Conservation (phyloP, 495 filamentous ascomycete genomes). For the Daldinia vernicosa region DNA sequence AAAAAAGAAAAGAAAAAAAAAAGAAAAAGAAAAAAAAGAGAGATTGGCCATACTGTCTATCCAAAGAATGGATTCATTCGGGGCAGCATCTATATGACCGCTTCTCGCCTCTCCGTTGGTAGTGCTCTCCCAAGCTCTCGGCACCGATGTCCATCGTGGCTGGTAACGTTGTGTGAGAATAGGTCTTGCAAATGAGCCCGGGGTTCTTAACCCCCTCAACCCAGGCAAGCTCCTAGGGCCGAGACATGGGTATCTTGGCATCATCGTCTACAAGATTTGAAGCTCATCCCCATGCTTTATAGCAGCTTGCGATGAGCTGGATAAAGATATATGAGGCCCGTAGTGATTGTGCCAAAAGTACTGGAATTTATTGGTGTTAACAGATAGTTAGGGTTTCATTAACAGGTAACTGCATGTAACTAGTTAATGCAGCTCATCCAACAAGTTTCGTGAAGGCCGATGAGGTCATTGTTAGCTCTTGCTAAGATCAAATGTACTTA, state of each 20-base stretch:
- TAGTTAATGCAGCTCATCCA: conserved; percentile 22
- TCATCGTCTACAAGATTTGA: conserved; percentile 29
- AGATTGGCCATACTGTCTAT: conserved; percentile 73
- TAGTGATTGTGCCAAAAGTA: neutral
- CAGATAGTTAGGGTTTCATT: conserved; percentile 10
- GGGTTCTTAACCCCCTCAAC: conserved; percentile 42
- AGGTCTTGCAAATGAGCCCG: conserved; percentile 25
- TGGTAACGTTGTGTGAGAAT: conserved; percentile 27
- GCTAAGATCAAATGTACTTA: conserved; percentile 28
- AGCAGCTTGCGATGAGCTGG: neutral
- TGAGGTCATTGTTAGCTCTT: conserved; percentile 40
- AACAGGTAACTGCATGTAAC: neutral
- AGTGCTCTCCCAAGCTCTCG: conserved; percentile 52
- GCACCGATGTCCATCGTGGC: conserved; percentile 31
- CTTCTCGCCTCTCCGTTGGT: conserved; percentile 63
- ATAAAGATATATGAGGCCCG: neutral
- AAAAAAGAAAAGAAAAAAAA: neutral
- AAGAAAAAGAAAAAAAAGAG: too few relatives aligned
- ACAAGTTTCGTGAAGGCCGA: conserved; percentile 28
- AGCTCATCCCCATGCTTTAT: conserved; percentile 30
- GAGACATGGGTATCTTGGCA: conserved; percentile 45
- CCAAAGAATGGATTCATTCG: conserved; percentile 84
- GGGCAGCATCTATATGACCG: conserved; percentile 77
- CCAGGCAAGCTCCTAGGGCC: conserved; percentile 47
- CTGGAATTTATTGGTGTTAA: neutral